Evolutionary conservation across 768 basidiomycete genomes (phyloP).

Genomic region (Crassisporium funariophilum): DNA sequence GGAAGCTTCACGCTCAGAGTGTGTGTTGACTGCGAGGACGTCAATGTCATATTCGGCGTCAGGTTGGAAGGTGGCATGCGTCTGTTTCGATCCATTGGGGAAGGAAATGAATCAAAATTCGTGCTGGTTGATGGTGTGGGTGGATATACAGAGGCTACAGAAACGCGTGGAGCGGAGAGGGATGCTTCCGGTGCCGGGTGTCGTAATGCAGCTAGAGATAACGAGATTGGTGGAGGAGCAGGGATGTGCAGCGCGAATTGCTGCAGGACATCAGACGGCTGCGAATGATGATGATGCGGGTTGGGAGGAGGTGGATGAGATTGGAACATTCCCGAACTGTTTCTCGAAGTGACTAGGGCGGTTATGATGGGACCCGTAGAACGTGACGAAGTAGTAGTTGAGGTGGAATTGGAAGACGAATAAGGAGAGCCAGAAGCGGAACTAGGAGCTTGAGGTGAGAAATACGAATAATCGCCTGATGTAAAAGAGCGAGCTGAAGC

Average conservation of each 20-base stretch:
- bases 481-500: constrained; percentile 10
- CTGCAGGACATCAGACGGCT: constrained; percentile 24
- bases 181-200: constrained; percentile 5
- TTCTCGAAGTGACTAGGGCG: constrained; percentile 16
- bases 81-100: constrained; percentile 31
- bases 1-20: constrained; percentile 53
- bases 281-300: constrained; percentile 6
- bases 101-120: constrained; percentile 15
- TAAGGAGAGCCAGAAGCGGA: constrained; percentile 13
- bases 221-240: constrained; percentile 25
- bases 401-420: constrained; percentile 2
- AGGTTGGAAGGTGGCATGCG: constrained; percentile 24
- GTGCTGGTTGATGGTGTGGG: neutral
- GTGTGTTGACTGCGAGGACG: constrained; percentile 41
- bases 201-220: constrained; percentile 21
- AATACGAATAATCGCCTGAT: constrained; percentile 16
- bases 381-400: constrained; percentile 9
- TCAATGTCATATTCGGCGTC: constrained; percentile 48
- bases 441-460: constrained; percentile 16
- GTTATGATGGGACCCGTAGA: constrained; percentile 22
- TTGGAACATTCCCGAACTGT: neutral
- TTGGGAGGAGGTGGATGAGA: constrained; percentile 4
- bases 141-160: neutral
- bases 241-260: constrained; percentile 32
- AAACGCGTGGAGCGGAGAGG: neutral